phyloP scores from a whole-genome alignment of 305 asterid genomes.

The Fraxinus dipetala region DNA sequence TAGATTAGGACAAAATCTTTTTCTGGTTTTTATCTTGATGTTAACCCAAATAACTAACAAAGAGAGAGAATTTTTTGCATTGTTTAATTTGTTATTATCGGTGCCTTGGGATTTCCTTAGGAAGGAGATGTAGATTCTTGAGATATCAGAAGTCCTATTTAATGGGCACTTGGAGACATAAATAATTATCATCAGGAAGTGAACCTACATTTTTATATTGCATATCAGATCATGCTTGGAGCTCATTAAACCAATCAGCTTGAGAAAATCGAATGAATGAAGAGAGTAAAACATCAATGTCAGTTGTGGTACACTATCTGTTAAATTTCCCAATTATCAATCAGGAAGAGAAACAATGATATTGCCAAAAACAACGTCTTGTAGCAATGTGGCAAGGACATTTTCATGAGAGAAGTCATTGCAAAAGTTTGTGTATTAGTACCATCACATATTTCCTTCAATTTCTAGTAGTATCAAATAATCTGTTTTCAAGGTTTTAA shows the following conservation, averaged over 20 bases:
- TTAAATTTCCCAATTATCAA: background rate
- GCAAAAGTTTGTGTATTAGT: background rate
- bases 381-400: background rate
- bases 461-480: background rate
- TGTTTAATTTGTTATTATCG: background rate
- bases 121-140: background rate
- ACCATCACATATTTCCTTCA: constrained; percentile 12
- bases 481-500: background rate
- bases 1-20: background rate
- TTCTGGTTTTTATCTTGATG: background rate
- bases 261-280: background rate
- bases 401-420: background rate
- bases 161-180: background rate
- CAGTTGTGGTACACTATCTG: background rate
- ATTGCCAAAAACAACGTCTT: background rate
- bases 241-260: background rate
- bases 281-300: background rate
- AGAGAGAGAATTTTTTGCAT: background rate
- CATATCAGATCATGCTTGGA: background rate
- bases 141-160: background rate
- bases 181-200: background rate
- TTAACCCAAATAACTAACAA: background rate
- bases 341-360: background rate
- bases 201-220: background rate
- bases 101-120: background rate